phyloP scores from a whole-genome alignment of 305 asterid genomes.

The Plantago coronopus region DNA sequence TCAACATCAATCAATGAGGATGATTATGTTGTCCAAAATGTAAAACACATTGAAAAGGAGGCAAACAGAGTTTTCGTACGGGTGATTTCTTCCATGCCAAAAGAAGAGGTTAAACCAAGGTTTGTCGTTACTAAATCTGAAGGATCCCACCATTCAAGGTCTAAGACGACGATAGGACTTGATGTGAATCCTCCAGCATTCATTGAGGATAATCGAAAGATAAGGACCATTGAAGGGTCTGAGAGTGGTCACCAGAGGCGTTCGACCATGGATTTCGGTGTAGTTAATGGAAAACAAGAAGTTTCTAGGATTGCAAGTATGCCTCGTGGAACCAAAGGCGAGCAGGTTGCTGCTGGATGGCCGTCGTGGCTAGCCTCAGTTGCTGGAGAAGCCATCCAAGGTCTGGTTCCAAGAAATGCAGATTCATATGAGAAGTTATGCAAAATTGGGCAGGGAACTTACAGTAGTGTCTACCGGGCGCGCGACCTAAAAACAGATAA shows the following conservation, averaged over 20 bases:
- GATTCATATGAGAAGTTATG: conserved; percentile 47
- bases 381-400: conserved; percentile 58
- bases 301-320: conserved; percentile 32
- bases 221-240: conserved; percentile 44
- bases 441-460: conserved; percentile 64
- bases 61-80: conserved; percentile 28
- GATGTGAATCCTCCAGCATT: conserved; percentile 17
- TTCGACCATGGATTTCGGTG: conserved; percentile 41
- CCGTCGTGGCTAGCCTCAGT: conserved; percentile 58
- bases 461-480: conserved; percentile 56
- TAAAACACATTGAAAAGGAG: conserved; percentile 29
- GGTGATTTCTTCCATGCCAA: conserved; percentile 37
- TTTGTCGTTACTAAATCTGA: conserved; percentile 25
- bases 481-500: conserved; percentile 42
- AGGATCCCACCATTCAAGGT: conserved; percentile 31
- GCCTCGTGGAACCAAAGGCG: conserved; percentile 37
- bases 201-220: conserved; percentile 32
- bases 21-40: conserved; percentile 27
- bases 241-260: conserved; percentile 40
- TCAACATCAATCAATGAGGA: conserved; percentile 35
- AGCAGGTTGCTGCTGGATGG: conserved; percentile 52
- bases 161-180: conserved; percentile 21
- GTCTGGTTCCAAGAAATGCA: conserved; percentile 54
- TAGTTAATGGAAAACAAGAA: conserved; percentile 23
- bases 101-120: conserved; percentile 32